Percentiles rank a stretch among this genome's conserved stretches.
These are phyloP conservation scores for Fusarium domesticum DNA, from an alignment of 2,329 filamentous ascomycete species.

Conservation along the genomic window DNA sequence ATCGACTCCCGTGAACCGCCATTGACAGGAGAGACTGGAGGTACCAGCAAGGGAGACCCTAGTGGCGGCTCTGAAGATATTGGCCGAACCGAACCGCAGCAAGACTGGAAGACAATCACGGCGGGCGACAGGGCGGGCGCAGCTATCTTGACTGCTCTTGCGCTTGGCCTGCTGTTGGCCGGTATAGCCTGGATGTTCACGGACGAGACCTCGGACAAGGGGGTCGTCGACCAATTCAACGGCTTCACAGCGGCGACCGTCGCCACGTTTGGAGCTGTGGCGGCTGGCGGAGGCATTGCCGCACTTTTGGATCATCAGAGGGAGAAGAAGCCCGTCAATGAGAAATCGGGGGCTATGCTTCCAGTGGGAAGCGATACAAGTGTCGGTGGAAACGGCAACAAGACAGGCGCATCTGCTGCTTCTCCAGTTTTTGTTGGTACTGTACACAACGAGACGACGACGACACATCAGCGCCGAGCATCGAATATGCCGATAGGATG, in stretches of 20 bases:
- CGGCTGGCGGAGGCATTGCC: constrained; percentile 22
- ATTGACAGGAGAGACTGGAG: constrained; percentile 52
- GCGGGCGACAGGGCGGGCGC: constrained; percentile 67
- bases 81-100: constrained; percentile 35
- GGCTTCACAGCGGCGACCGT: constrained; percentile 23
- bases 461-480: constrained; percentile 23
- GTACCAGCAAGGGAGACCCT: constrained; percentile 52
- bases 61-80: constrained; percentile 46
- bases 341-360: constrained; percentile 21
- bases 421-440: constrained; percentile 18
- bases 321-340: constrained; percentile 12
- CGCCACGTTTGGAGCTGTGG: constrained; percentile 21
- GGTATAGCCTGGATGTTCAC: constrained; percentile 49
- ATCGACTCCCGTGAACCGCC: constrained; percentile 44
- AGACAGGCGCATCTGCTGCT: constrained; percentile 8
- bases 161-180: constrained; percentile 53
- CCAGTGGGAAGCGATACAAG: constrained; percentile 18
- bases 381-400: constrained; percentile 20
- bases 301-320: constrained; percentile 20
- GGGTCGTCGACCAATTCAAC: constrained; percentile 32
- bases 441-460: constrained; percentile 19
- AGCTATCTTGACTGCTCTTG: constrained; percentile 57
- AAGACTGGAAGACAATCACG: constrained; percentile 36
- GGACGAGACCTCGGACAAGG: constrained; percentile 44
- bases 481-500: constrained; percentile 40